A percentile compares a stretch with the other conserved stretches of the same genome.
Conservation (phyloP, 345 rosid species). For the Camelina hispida region DNA sequence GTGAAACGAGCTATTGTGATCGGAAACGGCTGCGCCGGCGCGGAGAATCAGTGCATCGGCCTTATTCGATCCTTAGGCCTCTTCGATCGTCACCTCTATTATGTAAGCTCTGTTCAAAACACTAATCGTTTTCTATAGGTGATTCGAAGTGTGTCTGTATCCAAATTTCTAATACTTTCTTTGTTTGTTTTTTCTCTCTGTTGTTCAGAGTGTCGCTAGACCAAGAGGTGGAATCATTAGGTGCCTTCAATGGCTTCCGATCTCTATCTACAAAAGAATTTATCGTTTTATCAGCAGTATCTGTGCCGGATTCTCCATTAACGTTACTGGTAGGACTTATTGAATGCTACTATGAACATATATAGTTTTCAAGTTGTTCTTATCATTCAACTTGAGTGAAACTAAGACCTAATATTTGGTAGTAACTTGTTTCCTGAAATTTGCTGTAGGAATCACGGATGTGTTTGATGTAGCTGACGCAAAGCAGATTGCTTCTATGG, state of each 20-base stretch:
- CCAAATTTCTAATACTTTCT: conserved; percentile 1
- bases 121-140: background rate
- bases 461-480: conserved; percentile 71
- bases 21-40: conserved; percentile 90
- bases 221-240: conserved; percentile 78
- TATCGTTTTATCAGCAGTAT: conserved; percentile 46
- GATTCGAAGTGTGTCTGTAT: conserved; percentile 21
- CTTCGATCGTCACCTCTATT: conserved; percentile 57
- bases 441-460: conserved; percentile 55
- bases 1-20: conserved; percentile 69
- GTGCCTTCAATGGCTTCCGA: conserved; percentile 85
- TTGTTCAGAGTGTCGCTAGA: conserved; percentile 71
- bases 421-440: conserved; percentile 3
- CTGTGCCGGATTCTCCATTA: conserved; percentile 39
- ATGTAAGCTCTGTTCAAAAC: conserved; percentile 46
- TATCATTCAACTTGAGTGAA: conserved; percentile 2
- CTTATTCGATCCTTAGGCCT: conserved; percentile 88
- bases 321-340: conserved; percentile 46
- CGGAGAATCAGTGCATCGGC: conserved; percentile 92
- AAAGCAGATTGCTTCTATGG: conserved; percentile 72
- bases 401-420: background rate
- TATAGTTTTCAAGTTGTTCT: background rate
- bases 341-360: background rate
- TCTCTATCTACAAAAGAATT: conserved; percentile 63
- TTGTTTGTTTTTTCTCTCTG: conserved; percentile 1